Evolutionary conservation across 805 yeast genomes (phyloP).

Genomic region (Geotrichum ghanense): DNA sequence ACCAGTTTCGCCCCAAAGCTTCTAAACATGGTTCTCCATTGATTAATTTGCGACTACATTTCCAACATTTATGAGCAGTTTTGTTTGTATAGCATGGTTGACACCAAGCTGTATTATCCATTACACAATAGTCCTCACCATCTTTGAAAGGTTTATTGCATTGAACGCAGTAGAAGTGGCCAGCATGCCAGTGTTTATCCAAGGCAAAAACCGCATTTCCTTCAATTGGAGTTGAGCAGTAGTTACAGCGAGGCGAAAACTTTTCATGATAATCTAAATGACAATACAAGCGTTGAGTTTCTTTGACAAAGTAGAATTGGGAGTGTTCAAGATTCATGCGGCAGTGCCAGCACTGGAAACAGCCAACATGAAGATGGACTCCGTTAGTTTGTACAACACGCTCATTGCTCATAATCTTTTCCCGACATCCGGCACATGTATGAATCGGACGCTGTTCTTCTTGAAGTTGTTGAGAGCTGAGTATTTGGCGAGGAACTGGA

Average conservation of each 20-base stretch:
- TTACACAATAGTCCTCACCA: slow-evolving; percentile 15
- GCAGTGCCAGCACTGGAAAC: slow-evolving; percentile 17
- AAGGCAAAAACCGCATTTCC: slow-evolving; percentile 20
- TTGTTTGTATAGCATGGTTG: slow-evolving; percentile 16
- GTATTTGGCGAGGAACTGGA: not conserved
- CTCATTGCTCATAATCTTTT: slow-evolving; percentile 9
- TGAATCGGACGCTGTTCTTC: slow-evolving; percentile 6
- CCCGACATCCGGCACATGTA: slow-evolving; percentile 25
- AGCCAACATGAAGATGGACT: slow-evolving; percentile 10
- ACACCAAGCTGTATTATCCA: slow-evolving; percentile 18
- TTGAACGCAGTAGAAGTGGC: slow-evolving; percentile 25
- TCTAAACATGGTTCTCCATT: slow-evolving; percentile 16
- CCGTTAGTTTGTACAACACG: slow-evolving; percentile 14
- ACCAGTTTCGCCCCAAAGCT: slow-evolving; percentile 24
- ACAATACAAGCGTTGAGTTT: slow-evolving; percentile 18
- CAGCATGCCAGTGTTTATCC: slow-evolving; percentile 20
- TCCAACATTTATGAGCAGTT: slow-evolving; percentile 23
- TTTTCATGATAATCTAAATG: slow-evolving; percentile 24
- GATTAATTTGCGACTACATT: slow-evolving; percentile 17
- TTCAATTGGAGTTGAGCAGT: slow-evolving; percentile 23
- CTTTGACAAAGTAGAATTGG: slow-evolving; percentile 14
- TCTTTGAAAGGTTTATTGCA: slow-evolving; percentile 19
- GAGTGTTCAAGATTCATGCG: slow-evolving; percentile 14
- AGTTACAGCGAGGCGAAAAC: slow-evolving; percentile 21
- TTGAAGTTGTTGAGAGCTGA: slow-evolving; percentile 1